phyloP scores from a whole-genome alignment of 495 filamentous ascomycete species.

The Annulohypoxylon maeteangense region DNA sequence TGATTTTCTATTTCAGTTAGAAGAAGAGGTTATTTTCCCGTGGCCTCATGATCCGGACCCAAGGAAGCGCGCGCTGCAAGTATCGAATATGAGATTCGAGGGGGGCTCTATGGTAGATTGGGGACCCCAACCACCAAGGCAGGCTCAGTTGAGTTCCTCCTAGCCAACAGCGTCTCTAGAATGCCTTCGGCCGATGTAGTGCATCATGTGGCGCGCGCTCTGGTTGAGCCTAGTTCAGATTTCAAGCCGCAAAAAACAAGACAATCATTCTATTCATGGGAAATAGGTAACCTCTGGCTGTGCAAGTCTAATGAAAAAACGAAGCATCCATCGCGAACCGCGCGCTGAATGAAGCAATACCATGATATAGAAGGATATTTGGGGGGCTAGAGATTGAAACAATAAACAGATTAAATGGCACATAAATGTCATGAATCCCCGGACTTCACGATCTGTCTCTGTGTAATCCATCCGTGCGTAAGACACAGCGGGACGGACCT shows the following conservation, averaged over 20 bases:
- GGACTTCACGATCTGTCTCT: conserved; percentile 24
- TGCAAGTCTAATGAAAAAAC: conserved; percentile 26
- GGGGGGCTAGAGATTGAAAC: conserved; percentile 5
- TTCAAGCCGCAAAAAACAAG: conserved; percentile 24
- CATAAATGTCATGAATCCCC: conserved; percentile 28
- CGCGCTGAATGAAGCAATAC: conserved; percentile 44
- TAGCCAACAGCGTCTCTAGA: conserved; percentile 31
- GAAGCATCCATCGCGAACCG: conserved; percentile 37
- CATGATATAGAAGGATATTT: conserved; percentile 5
- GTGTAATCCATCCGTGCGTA: conserved; percentile 27
- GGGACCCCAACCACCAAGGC: conserved; percentile 31
- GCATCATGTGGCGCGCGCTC: conserved; percentile 45
- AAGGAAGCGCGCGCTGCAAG: conserved; percentile 41
- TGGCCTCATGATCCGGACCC: conserved; percentile 13
- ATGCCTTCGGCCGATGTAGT: conserved; percentile 35
- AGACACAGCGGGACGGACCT: conserved; percentile 36
- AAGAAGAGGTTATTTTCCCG: conserved; percentile 12
- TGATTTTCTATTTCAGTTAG: conserved; percentile 20
- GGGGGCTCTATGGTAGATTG: conserved; percentile 20
- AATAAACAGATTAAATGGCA: conserved; percentile 3
- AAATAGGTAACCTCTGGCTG: conserved; percentile 32
- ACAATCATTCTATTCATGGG: conserved; percentile 26
- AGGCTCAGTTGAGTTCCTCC: conserved; percentile 25
- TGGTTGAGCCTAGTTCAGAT: conserved; percentile 29
- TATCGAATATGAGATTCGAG: conserved; percentile 20